Base-by-base conservation (phyloP, 305 asterid genomes). In the Fraxinus angustifolia region DNA sequence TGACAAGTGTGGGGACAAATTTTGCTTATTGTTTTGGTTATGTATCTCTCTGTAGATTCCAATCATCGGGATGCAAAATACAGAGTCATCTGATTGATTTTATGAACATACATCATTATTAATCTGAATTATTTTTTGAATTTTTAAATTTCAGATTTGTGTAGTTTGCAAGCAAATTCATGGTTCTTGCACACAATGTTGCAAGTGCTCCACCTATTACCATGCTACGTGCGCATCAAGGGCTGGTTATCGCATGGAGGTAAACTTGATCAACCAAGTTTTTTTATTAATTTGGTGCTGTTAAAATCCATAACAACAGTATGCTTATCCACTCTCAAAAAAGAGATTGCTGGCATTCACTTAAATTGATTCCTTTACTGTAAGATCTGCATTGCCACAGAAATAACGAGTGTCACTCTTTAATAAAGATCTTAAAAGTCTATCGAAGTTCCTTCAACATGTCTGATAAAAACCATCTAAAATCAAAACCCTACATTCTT, bases 201-300 rank as follows among this genome's bases (percentile, higher is more conserved):
- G 89, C 90, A 94, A 92, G 91, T 96, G 99, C 82, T 93, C 97
- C 77, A 96, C 98, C 60, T 93, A 92, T 85, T 96, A 90, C 83
- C 99, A 96, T 90, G 98, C 99, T 38, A 92, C 85, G 90, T 96
- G 99, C 75, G 99, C 98, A 42, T 89, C 98, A 79, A 91, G 98
- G 86, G 99, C 98, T 30, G 99, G 99, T 31, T 96, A 92, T 82
- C 95, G 94, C 81, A 94, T 96, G 99, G 99, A 96, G 98, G 98
- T 96, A 87, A 86, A 34, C 84, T 79, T 70, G n/a, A 26, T 74
- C 77, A 12, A 56, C 79, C 34, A 34, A 65, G 16, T 75, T 23
- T 70, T 31, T 76, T 48, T 53, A 48, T n/a, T 56, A 34, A 11
- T 26, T 23, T 10, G 35, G 4, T 17, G 35, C 34, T 65, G n/a